Evolutionary conservation across 257 asterid genomes (phyloP).

Genomic region (Nicotiana attenuata): DNA sequence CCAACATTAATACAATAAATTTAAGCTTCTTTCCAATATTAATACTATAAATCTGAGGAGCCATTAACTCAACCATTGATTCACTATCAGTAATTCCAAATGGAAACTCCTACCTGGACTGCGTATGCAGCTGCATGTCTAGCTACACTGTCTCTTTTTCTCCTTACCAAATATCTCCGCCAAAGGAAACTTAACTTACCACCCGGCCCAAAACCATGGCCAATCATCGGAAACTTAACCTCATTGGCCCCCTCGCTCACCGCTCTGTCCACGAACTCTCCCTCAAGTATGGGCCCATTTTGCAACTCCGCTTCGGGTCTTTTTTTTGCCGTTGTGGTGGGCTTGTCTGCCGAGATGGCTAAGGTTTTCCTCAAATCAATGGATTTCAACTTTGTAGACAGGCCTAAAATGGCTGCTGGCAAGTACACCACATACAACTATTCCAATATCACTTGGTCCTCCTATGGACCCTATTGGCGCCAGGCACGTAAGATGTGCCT

Average conservation of each 20-base stretch:
- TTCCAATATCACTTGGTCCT: conserved; percentile 43
- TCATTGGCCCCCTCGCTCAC: conserved; percentile 32
- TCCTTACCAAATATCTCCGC: conserved; percentile 24
- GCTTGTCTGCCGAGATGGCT: conserved; percentile 43
- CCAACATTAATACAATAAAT: too few relatives aligned
- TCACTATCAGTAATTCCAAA: neutral
- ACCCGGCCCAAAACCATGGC: conserved; percentile 47
- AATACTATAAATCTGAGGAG: too few relatives aligned
- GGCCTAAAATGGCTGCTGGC: conserved; percentile 43
- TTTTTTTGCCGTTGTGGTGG: conserved; percentile 28
- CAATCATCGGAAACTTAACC: conserved; percentile 33
- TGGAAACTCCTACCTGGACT: conserved; percentile 11
- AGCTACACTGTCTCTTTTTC: conserved; percentile 10
- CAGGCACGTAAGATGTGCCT: conserved; percentile 39
- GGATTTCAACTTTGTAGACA: conserved; percentile 30
- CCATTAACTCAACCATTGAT: too few relatives aligned
- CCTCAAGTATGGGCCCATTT: conserved; percentile 26
- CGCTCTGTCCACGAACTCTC: conserved; percentile 32
- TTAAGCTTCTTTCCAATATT: too few relatives aligned
- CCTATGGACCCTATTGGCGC: conserved; percentile 43
- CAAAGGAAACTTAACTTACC: conserved; percentile 23
- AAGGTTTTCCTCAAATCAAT: conserved; percentile 33
- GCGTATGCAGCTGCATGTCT: conserved; percentile 18
- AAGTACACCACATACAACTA: conserved; percentile 37
- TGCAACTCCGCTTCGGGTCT: conserved; percentile 36